Evolutionary conservation across 2,329 filamentous ascomycete species (phyloP).

Genomic region (Scorias spongiosa): DNA sequence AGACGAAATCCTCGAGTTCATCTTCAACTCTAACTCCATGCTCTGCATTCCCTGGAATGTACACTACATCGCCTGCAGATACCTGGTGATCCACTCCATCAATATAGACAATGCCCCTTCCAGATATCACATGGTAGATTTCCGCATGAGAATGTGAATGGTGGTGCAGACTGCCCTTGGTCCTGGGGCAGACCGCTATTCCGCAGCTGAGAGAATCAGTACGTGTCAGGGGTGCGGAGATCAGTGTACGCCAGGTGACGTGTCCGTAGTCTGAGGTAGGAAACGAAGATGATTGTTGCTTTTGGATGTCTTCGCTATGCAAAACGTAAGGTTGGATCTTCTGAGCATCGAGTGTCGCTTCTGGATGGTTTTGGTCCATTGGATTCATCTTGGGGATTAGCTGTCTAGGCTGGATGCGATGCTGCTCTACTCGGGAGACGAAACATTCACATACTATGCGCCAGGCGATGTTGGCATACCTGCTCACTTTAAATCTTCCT

Average conservation of each 20-base stretch:
- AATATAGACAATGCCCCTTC: conserved; percentile 23
- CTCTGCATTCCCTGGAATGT: conserved; percentile 29
- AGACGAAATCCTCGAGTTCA: neutral
- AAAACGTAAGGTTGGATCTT: no score
- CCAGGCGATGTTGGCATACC: no score
- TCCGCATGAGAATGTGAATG: conserved; percentile 30
- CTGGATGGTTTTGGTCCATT: no score
- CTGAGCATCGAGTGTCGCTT: no score
- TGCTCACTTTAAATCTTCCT: no score
- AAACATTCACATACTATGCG: no score
- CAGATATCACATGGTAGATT: conserved; percentile 27
- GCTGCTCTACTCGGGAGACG: no score
- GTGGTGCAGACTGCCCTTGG: conserved; percentile 20
- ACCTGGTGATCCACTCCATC: conserved; percentile 22
- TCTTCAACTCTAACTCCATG: conserved; percentile 20
- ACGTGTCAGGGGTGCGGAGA: conserved; percentile 21
- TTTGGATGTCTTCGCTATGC: neutral
- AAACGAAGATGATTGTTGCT: neutral
- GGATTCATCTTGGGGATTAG: no score
- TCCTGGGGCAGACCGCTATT: conserved; percentile 21
- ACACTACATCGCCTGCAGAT: conserved; percentile 22
- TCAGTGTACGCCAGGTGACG: conserved; percentile 27
- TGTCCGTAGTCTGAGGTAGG: conserved; percentile 1
- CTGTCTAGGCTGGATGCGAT: no score
- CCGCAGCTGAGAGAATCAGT: conserved; percentile 24